Percentiles rank a stretch among this genome's conserved stretches.
Evolutionary conservation across 108 stramenopile species (phyloP).

Genomic region (Licmophora abbreviata): DNA sequence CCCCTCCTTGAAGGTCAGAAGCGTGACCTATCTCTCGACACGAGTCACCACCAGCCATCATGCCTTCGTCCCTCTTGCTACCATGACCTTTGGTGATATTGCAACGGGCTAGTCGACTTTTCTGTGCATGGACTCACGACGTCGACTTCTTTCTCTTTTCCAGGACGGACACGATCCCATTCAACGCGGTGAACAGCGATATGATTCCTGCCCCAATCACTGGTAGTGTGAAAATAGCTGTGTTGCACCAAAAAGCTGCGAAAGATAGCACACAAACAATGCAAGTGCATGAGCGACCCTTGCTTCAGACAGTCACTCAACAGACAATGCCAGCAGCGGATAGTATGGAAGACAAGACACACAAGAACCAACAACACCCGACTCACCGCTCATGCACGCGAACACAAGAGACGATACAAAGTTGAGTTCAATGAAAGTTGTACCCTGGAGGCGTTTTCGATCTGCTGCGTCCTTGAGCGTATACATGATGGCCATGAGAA

Average conservation of each 20-base stretch:
- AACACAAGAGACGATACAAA: constrained; percentile 15
- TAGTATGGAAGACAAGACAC: neutral
- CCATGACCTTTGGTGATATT: too few species aligned
- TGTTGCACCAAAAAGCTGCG: constrained; percentile 2
- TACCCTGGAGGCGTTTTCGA: constrained; percentile 50
- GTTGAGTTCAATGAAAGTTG: constrained; percentile 66
- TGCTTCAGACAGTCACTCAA: neutral
- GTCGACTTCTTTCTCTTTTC: constrained; percentile 8
- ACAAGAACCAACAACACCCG: neutral
- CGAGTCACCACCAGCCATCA: too few species aligned
- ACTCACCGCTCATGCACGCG: neutral
- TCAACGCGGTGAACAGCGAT: constrained; percentile 12
- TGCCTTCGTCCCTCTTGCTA: too few species aligned
- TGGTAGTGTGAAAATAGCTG: constrained; percentile 7
- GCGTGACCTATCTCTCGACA: too few species aligned
- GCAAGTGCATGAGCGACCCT: neutral
- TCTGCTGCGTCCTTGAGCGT: constrained; percentile 62
- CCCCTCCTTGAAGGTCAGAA: too few species aligned
- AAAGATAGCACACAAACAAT: neutral
- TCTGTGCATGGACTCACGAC: too few species aligned
- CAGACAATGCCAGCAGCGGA: too few species aligned
- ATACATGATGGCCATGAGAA: constrained; percentile 14
- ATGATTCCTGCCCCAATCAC: constrained; percentile 7
- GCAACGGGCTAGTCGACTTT: too few species aligned
- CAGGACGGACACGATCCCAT: constrained; percentile 13